Evolutionary conservation across 305 asterid species (phyloP).

Genomic region (Rubia tinctorum): DNA sequence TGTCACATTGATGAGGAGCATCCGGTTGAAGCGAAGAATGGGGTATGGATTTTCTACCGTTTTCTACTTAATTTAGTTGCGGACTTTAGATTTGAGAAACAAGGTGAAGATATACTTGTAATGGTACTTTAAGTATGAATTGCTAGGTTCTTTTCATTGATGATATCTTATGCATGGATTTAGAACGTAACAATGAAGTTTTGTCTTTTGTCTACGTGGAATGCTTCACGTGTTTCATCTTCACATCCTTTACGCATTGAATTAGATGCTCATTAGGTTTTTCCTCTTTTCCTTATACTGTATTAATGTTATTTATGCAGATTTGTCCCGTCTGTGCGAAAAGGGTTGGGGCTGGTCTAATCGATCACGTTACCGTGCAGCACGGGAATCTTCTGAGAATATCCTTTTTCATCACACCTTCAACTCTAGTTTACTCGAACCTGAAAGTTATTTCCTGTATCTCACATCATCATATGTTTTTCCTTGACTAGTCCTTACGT

Average conservation of each 20-base stretch:
- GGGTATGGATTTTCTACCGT: conserved; percentile 42
- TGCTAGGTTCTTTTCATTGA: background rate
- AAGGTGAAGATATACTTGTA: background rate
- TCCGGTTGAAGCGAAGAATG: conserved; percentile 67
- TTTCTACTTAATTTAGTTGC: background rate
- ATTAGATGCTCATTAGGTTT: no score
- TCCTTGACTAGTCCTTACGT: conserved; percentile 54
- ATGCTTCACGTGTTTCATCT: background rate
- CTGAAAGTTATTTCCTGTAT: background rate
- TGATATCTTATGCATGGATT: background rate
- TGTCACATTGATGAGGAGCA: conserved; percentile 92
- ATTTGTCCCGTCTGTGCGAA: conserved; percentile 82
- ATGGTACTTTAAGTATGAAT: background rate
- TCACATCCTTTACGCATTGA: no score
- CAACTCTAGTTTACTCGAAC: background rate
- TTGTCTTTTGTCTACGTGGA: background rate
- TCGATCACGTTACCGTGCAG: conserved; percentile 79
- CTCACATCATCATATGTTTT: background rate
- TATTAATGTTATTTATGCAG: conserved; percentile 36
- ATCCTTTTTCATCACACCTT: conserved; percentile 43
- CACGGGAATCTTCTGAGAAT: conserved; percentile 74
- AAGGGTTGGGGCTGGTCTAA: conserved; percentile 65
- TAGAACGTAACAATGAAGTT: background rate
- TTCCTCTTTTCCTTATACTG: background rate
- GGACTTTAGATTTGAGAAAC: background rate